Evolutionary conservation across 257 asterid genomes (phyloP), one percentile per base, ranked within the genome.

Genomic region (Pogostemon cablin): DNA sequence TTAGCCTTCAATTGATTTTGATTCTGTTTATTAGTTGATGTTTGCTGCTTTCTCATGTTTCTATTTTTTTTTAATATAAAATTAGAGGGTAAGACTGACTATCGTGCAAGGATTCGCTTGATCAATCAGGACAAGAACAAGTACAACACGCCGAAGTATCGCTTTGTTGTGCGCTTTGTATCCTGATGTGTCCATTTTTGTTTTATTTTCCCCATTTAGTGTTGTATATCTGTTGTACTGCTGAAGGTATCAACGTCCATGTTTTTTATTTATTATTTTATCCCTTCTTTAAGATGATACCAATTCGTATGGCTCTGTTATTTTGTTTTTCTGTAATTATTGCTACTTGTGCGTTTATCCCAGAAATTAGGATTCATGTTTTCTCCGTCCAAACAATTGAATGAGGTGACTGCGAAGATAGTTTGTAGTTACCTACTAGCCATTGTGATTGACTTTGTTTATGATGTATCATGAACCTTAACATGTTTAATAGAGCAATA

Each of bases 71-170:
- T 37, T 44, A 50, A 46, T 48, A 47, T 15, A 4, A 10, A 20
- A n/a, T 50, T 79, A 90, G 96, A 85, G 90, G 97, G 97, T 8
- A 88, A 90, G 87, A 90, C 97, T 5, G 96, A 90, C 77, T 90
- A 88, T 32, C 64, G 97, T 40, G 97, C 97, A 0, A 86, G 97
- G 78, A 90, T 83, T 62, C 88, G 92, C 34, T 57, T 90, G 82
- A 90, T 88, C 75, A 90, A 90, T 54, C 97, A 90, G 89, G 97
- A 90, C 61, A 91, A 91, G 75, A 90, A 86, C 78, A 88, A 90
- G 80, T 86, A 88, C 80, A 90, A 90, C 77, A 87, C 92, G 4
- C 97, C 97, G 0, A 88, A 91, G 71, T 91, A 78, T 64, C 89
- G 97, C 2, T 84, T 75, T 55, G 95, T 88, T 67, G 96, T 91